Percentiles rank a stretch among this genome's conserved stretches.
Conservation (phyloP, 345 rosid species). For the Gynandropsis gynandra region DNA sequence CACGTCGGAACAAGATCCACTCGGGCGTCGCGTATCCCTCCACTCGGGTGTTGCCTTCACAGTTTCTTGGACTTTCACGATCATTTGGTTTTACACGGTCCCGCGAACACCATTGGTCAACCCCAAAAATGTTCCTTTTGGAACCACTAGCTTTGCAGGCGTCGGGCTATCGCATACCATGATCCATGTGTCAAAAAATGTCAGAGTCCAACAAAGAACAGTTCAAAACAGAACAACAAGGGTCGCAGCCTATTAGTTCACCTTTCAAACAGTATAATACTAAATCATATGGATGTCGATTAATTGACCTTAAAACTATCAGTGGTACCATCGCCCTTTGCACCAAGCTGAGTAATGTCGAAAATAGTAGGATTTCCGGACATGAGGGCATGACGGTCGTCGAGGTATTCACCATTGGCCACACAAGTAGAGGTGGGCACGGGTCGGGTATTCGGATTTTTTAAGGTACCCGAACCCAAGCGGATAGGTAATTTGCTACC, state of each 20-base stretch:
- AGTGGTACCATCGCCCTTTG: slow-evolving; percentile 32
- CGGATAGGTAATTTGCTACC: too few relatives aligned
- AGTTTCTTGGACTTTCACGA: too few relatives aligned
- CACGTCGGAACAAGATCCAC: slow-evolving; percentile 45
- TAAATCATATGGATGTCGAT: too few relatives aligned
- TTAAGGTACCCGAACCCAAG: too few relatives aligned
- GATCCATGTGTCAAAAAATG: slow-evolving; percentile 47
- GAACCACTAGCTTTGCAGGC: slow-evolving; percentile 44
- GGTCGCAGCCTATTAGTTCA: too few relatives aligned
- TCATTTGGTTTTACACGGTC: slow-evolving; percentile 29
- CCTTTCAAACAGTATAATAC: too few relatives aligned
- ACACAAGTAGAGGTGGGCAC: too few relatives aligned
- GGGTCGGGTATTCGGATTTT: too few relatives aligned
- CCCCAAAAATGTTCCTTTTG: slow-evolving; percentile 36
- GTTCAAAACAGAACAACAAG: too few relatives aligned
- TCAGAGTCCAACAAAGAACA: slow-evolving; percentile 25
- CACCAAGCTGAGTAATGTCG: slow-evolving; percentile 41
- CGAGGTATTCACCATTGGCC: slow-evolving; percentile 32
- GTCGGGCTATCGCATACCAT: slow-evolving; percentile 37
- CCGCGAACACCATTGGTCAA: slow-evolving; percentile 41
- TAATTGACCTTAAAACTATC: slow-evolving; percentile 31
- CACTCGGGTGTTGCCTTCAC: too few relatives aligned
- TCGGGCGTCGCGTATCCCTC: slow-evolving; percentile 20
- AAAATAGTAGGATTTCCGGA: slow-evolving; percentile 25
- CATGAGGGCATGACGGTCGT: slow-evolving; percentile 26